Conservation (phyloP, 2,329 filamentous ascomycete species). For the Nemania serpens region DNA sequence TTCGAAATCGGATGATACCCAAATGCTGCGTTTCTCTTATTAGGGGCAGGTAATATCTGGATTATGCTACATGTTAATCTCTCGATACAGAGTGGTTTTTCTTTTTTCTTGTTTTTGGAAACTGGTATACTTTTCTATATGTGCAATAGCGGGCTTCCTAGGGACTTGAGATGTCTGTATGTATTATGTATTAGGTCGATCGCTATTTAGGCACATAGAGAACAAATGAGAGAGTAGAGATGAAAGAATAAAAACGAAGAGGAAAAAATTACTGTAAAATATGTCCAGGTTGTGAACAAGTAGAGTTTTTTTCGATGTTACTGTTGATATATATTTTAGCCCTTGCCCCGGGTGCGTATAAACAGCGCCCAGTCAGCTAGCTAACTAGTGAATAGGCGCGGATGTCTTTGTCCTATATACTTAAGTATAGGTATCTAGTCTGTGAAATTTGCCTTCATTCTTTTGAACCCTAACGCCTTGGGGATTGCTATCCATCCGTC, state of each 20-base stretch:
- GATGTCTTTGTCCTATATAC: no score
- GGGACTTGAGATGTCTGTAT: not conserved
- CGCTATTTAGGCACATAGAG: conserved; percentile 5
- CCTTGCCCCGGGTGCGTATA: not conserved
- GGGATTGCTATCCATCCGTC: not conserved
- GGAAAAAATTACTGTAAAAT: no score
- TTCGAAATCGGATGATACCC: conserved; percentile 14
- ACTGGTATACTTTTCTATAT: not conserved
- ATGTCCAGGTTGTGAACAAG: no score
- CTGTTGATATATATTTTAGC: not conserved
- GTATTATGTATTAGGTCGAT: conserved; percentile 1
- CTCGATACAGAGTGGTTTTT: no score
- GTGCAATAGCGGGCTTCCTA: not conserved
- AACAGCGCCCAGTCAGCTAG: not conserved
- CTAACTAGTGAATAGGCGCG: no score
- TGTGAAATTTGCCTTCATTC: not conserved
- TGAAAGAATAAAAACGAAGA: not conserved
- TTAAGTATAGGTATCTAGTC: not conserved
- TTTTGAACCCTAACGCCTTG: not conserved
- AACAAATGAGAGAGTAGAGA: not conserved
- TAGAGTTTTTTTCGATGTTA: no score
- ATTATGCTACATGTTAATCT: not conserved
- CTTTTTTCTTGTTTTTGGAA: no score
- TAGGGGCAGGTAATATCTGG: not conserved
- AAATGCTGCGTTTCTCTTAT: not conserved